These are phyloP conservation scores for Puccinellia tenuiflora DNA, from an alignment of 176 grass and related monocot genomes.

Conservation along the genomic window DNA sequence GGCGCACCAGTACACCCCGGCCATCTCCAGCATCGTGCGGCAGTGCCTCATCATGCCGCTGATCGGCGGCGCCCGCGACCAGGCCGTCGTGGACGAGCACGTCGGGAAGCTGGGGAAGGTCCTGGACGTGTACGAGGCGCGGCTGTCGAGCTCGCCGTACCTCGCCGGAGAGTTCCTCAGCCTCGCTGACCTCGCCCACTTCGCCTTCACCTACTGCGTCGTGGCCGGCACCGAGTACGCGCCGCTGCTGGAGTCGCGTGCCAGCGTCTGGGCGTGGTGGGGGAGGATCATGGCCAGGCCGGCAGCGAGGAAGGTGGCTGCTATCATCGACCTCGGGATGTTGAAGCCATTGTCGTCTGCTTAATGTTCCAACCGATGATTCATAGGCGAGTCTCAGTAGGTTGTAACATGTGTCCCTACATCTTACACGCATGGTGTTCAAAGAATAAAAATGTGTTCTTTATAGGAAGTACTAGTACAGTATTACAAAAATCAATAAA, in stretches of 20 bases:
- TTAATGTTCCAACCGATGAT: neutral
- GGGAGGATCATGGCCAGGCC: conserved; percentile 23
- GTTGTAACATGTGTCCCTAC: neutral
- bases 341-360: neutral
- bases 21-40: neutral
- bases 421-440: too few relatives aligned
- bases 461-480: too few relatives aligned
- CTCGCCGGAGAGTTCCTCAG: conserved; percentile 41
- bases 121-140: conserved; percentile 39
- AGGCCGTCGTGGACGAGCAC: conserved; percentile 19
- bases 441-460: too few relatives aligned
- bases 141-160: conserved; percentile 7
- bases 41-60: conserved; percentile 7
- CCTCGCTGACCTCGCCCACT: conserved; percentile 49
- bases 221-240: conserved; percentile 24
- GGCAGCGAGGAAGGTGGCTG: conserved; percentile 18
- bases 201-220: conserved; percentile 20
- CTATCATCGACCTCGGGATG: neutral
- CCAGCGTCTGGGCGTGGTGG: conserved; percentile 43
- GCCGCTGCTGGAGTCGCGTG: conserved; percentile 1
- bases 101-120: conserved; percentile 20
- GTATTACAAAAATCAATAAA: too few relatives aligned
- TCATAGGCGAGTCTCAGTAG: neutral
- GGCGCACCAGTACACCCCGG: conserved; percentile 24
- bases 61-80: conserved; percentile 26